These are phyloP conservation scores for Solanum neorickii DNA, from an alignment of 257 asterid genomes.

Conservation along the genomic window DNA sequence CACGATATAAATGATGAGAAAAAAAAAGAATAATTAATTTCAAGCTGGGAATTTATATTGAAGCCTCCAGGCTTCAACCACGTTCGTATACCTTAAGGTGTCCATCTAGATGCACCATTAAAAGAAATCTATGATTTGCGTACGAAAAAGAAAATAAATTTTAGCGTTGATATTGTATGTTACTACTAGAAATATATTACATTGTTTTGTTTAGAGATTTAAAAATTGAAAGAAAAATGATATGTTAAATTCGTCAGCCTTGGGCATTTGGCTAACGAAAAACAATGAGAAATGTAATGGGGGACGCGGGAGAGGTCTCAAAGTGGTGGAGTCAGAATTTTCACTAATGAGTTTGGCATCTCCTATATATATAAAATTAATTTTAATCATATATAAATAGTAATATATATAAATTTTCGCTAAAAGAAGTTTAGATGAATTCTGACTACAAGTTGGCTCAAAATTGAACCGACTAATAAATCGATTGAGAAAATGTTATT, in stretches of 20 bases:
- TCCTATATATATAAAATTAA: too few relatives aligned
- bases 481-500: too few relatives aligned
- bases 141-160: background rate
- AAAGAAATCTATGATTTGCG: background rate
- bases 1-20: background rate
- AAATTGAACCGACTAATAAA: too few relatives aligned
- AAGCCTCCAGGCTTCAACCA: background rate
- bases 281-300: background rate
- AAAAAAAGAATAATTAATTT: background rate
- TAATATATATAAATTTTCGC: too few relatives aligned
- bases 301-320: background rate
- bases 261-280: background rate
- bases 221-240: background rate
- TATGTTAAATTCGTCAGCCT: background rate
- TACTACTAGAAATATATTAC: background rate
- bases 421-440: too few relatives aligned
- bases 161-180: background rate
- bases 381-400: background rate
- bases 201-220: background rate
- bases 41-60: background rate
- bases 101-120: background rate
- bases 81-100: background rate
- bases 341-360: rapidly evolving
- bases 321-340: too few relatives aligned
- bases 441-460: background rate